phyloP scores from a whole-genome alignment of 352 stramenopile genomes.

The Phytophthora podocarpi region DNA sequence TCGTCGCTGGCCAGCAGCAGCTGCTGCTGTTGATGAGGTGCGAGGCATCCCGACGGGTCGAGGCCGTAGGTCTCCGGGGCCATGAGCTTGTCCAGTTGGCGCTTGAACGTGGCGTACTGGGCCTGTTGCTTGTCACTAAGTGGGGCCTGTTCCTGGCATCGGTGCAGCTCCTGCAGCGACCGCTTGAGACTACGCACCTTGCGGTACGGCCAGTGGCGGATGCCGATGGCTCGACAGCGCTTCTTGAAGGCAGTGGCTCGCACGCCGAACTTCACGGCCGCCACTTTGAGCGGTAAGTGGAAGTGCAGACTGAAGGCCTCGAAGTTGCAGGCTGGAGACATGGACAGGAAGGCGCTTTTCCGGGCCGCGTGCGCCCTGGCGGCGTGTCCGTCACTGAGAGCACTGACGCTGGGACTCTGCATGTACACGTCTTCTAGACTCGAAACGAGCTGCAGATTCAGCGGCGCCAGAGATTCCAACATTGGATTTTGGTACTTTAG shows the following conservation, averaged over 20 bases:
- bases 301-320: slow-evolving; percentile 73
- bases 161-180: slow-evolving; percentile 61
- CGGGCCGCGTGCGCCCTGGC: slow-evolving; percentile 38
- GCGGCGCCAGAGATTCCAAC: slow-evolving; percentile 23
- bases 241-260: slow-evolving; percentile 80
- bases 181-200: slow-evolving; percentile 76
- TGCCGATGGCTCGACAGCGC: slow-evolving; percentile 68
- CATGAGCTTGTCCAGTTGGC: slow-evolving; percentile 71
- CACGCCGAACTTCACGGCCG: slow-evolving; percentile 75
- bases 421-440: slow-evolving; percentile 44
- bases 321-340: slow-evolving; percentile 70
- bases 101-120: slow-evolving; percentile 64
- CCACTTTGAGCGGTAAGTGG: slow-evolving; percentile 68
- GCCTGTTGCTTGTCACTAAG: slow-evolving; percentile 72
- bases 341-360: slow-evolving; percentile 53
- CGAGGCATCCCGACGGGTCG: slow-evolving; percentile 57
- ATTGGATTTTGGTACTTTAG: slow-evolving; percentile 9
- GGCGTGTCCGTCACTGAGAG: slow-evolving; percentile 19
- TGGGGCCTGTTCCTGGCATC: slow-evolving; percentile 55
- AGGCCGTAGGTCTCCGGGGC: slow-evolving; percentile 72
- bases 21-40: slow-evolving; percentile 30
- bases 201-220: slow-evolving; percentile 73
- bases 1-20: slow-evolving; percentile 33
- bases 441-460: slow-evolving; percentile 42
- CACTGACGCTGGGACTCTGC: slow-evolving; percentile 34